Percentiles rank a stretch among this genome's conserved stretches.
Evolutionary conservation across 805 yeast species (phyloP).

Genomic region (Yamadazyma scolyti): DNA sequence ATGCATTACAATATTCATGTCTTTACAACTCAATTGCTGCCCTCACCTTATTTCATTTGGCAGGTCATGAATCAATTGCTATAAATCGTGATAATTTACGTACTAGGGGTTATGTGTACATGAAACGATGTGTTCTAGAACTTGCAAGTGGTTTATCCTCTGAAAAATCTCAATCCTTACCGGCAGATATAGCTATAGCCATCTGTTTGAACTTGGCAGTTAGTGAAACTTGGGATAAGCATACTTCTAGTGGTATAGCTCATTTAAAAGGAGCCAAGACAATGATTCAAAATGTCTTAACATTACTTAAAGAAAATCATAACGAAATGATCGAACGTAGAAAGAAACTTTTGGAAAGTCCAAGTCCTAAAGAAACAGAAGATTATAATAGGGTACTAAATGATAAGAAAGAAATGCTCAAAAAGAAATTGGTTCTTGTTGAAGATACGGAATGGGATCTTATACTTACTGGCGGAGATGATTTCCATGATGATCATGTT

Average conservation of each 20-base stretch:
- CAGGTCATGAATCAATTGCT: conserved; percentile 34
- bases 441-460: conserved; percentile 29
- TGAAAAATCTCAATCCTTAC: conserved; percentile 25
- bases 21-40: conserved; percentile 61
- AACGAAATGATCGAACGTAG: conserved; percentile 9
- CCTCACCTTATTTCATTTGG: conserved; percentile 60
- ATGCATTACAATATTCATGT: conserved; percentile 53
- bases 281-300: conserved; percentile 49
- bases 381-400: conserved; percentile 6
- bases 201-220: conserved; percentile 62
- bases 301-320: conserved; percentile 24
- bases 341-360: conserved; percentile 8
- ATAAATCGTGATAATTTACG: conserved; percentile 42
- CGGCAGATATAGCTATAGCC: conserved; percentile 64
- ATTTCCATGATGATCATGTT: neutral
- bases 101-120: conserved; percentile 50
- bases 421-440: conserved; percentile 26
- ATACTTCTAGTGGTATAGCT: conserved; percentile 63
- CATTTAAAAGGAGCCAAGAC: conserved; percentile 66
- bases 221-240: conserved; percentile 68
- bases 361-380: conserved; percentile 8
- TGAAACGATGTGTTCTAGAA: conserved; percentile 58
- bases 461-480: conserved; percentile 15
- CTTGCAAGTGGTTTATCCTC: conserved; percentile 52
- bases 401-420: conserved; percentile 10